These are phyloP conservation scores for Aureobasidium uvarum DNA, from an alignment of 2,329 filamentous ascomycete genomes.

Conservation along the genomic window DNA sequence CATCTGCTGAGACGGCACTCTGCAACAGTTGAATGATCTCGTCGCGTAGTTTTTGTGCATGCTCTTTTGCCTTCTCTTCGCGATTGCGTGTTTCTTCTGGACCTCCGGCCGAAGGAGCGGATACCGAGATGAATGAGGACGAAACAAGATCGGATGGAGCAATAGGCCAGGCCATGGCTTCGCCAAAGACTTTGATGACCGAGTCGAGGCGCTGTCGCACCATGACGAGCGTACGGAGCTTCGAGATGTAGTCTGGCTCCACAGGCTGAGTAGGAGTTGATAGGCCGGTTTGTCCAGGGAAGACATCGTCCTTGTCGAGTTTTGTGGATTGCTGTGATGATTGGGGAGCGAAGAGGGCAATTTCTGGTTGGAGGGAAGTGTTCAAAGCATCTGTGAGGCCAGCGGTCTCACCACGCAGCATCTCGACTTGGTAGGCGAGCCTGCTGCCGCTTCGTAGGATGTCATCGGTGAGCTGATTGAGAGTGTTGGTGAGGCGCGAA, in stretches of 20 bases:
- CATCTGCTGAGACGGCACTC: constrained; percentile 54
- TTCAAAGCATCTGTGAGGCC: constrained; percentile 75
- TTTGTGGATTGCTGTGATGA: background rate
- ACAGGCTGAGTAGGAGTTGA: constrained; percentile 22
- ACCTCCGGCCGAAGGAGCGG: constrained; percentile 71
- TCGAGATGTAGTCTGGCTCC: constrained; percentile 60
- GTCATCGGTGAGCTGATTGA: constrained; percentile 91
- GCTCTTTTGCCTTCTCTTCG: constrained; percentile 83
- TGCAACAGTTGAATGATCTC: constrained; percentile 70
- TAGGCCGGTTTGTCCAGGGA: constrained; percentile 17
- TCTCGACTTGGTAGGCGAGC: constrained; percentile 90
- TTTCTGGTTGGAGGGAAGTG: constrained; percentile 68
- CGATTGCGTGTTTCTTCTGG: constrained; percentile 60
- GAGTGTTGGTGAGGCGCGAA: constrained; percentile 71
- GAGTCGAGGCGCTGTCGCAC: constrained; percentile 82
- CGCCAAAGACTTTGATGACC: constrained; percentile 87
- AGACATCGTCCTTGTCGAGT: constrained; percentile 26
- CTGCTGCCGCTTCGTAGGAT: constrained; percentile 86
- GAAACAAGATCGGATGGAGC: constrained; percentile 84
- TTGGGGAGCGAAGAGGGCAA: constrained; percentile 62
- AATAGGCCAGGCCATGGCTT: constrained; percentile 93
- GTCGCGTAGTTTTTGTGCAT: constrained; percentile 65
- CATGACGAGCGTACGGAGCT: constrained; percentile 76
- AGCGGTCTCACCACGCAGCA: constrained; percentile 82
- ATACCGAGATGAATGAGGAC: constrained; percentile 86